Evolutionary conservation across 73 alveolate genomes (phyloP).

Genomic region (Tetrahymena elliotti): DNA sequence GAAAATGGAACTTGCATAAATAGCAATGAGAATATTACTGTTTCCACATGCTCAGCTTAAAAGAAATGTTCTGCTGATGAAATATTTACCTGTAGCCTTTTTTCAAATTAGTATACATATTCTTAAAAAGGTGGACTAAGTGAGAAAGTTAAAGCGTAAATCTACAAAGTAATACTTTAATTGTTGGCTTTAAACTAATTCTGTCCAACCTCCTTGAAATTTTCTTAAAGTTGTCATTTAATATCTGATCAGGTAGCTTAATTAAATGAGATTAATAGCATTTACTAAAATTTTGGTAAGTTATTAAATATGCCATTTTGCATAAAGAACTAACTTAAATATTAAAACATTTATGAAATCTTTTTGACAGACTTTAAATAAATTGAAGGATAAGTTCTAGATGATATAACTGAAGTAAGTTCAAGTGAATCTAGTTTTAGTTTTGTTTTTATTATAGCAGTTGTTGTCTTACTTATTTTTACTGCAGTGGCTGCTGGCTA

Average conservation of each 20-base stretch:
- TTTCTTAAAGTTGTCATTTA: background rate
- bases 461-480: background rate
- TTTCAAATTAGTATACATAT: background rate
- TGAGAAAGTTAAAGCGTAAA: background rate
- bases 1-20: background rate
- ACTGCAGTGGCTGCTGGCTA: background rate
- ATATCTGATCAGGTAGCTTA: background rate
- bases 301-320: background rate
- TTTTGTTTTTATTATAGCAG: background rate
- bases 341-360: no score
- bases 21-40: background rate
- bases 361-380: background rate
- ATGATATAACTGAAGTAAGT: background rate
- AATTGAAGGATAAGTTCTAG: background rate
- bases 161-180: background rate
- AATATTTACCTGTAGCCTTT: background rate
- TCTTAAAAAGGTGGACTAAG: background rate
- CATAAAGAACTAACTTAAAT: background rate
- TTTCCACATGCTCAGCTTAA: background rate
- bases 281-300: background rate
- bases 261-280: background rate
- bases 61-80: background rate
- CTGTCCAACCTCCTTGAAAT: background rate
- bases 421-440: background rate
- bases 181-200: background rate